Evolutionary conservation across 2,329 filamentous ascomycete genomes (phyloP), one percentile per base, ranked within the genome.

Genomic region (Colletotrichum sp.): DNA sequence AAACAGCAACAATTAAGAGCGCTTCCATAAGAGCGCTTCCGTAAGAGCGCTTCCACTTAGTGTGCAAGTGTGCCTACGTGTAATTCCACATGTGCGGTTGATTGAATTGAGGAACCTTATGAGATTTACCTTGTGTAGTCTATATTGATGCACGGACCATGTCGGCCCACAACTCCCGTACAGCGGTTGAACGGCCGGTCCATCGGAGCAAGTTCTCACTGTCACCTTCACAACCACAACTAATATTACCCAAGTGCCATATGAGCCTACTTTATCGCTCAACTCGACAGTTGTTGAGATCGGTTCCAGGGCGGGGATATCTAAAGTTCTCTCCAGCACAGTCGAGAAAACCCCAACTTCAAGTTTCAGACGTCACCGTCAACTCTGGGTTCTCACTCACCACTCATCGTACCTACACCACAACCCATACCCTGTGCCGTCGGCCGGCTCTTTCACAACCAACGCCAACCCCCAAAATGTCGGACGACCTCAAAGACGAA

Each of bases 401-500:
- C 10, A 15, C 21, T 30, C 52, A 16, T 30, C 52, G 66, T 32
- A 43, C 52, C 26, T 63, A 61, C 36, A 52, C 36, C 67, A 30
- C 36, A 61, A 61, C 63, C 18, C 63, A 39, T 21, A 36, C 24
- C 63, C 63, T 66, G 12, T 66, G 16, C 57, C 57, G 34, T 15
- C 36, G 21, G 57, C 26, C 36, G 4, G 12, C 24, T 5, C 34
- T 13, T 15, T 28, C 26, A 61, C 57, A 30, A 15, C 55, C 16
- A 26, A 21, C 65, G 7, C 21, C 30, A n/a, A 48, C n/a, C 12
- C 8, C n/a, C 28, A 65, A 59, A 34, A 74, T 77, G 74, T 77
- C 76, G 28, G 77, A 77, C 64, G 77, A 78, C 32, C 68, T 78
- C 30, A 83, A 85, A 65, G 94, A 97, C 84, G 95, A 97, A 82